These are phyloP conservation scores for Heliamphora ciliata DNA, from an alignment of 179 eudicot genomes.

Conservation along the genomic window DNA sequence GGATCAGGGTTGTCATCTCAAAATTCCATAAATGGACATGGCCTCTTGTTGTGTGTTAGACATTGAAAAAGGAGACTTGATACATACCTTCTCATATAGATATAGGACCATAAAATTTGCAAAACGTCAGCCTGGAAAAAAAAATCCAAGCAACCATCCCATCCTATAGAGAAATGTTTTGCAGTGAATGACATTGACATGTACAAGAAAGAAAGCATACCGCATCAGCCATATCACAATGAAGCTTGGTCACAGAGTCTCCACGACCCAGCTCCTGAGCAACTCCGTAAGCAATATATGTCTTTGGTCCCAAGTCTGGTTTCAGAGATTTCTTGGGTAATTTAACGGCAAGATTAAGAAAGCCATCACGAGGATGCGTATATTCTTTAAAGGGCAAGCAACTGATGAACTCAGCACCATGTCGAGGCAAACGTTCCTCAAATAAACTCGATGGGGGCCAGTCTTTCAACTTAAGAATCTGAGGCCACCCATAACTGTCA, in stretches of 20 bases:
- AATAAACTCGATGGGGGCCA: constrained; percentile 73
- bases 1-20: too few species aligned
- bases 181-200: not conserved
- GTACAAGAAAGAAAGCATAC: constrained; percentile 14
- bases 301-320: constrained; percentile 78
- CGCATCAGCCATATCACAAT: constrained; percentile 76
- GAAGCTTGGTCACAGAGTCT: constrained; percentile 72
- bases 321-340: constrained; percentile 40
- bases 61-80: too few species aligned
- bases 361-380: constrained; percentile 48
- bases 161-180: not conserved
- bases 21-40: too few species aligned
- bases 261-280: constrained; percentile 70
- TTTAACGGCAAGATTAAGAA: constrained; percentile 51
- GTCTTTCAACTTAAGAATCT: constrained; percentile 56
- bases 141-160: not conserved
- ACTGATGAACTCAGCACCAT: constrained; percentile 55
- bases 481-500: constrained; percentile 45
- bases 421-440: constrained; percentile 51
- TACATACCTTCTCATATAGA: not conserved
- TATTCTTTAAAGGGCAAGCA: constrained; percentile 70
- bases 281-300: constrained; percentile 68
- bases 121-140: not conserved
- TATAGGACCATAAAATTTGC: not conserved
- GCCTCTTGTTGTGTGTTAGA: too few species aligned